These are phyloP conservation scores for Botrytis aclada DNA, from an alignment of 2,329 filamentous ascomycete species.

Conservation along the genomic window DNA sequence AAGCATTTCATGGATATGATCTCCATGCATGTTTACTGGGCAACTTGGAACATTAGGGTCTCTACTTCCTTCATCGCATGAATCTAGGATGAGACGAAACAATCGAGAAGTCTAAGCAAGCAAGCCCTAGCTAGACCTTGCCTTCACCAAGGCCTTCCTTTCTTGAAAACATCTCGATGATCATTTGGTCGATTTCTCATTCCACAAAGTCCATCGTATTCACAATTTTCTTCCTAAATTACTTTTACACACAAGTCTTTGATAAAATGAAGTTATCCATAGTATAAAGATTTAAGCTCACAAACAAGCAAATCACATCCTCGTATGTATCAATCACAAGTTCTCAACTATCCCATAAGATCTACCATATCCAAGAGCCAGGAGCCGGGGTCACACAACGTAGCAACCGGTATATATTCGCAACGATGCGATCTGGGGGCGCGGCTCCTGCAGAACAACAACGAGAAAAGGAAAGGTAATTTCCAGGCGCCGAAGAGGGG, in stretches of 20 bases:
- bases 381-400: background rate
- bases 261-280: background rate
- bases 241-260: background rate
- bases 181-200: background rate
- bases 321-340: constrained; percentile 4
- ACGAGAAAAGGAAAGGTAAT: background rate
- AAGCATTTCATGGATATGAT: constrained; percentile 3
- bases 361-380: background rate
- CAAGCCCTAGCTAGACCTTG: background rate
- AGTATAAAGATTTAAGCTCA: constrained; percentile 9
- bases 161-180: background rate
- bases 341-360: background rate
- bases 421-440: background rate
- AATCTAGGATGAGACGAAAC: background rate
- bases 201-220: background rate
- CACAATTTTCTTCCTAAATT: background rate
- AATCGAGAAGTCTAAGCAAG: background rate
- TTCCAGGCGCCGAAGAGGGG: background rate
- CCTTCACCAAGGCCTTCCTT: background rate
- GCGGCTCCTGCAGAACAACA: background rate
- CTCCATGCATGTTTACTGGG: background rate
- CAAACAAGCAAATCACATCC: background rate
- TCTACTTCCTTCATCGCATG: constrained; percentile 8
- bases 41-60: background rate
- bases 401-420: constrained; percentile 6